Conservation (phyloP, 1,284 basidiomycete genomes). For the Cutaneotrichosporon sp. region DNA sequence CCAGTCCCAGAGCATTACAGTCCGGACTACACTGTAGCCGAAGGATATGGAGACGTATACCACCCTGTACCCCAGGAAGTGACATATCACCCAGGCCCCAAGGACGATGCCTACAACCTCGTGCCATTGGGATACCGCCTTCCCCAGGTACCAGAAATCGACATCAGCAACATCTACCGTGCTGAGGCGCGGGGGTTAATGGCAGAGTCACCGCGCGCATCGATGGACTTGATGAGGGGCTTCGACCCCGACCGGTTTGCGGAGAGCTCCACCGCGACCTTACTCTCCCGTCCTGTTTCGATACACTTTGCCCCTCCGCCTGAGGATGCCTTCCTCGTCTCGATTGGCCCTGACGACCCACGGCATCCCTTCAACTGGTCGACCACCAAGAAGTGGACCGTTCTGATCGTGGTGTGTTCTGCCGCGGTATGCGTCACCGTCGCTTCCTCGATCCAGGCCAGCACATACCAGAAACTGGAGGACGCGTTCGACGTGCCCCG, state of each 20-base stretch:
- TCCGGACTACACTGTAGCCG: not conserved
- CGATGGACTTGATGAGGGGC: not conserved
- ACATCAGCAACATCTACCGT: not conserved
- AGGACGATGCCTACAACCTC: too few relatives aligned
- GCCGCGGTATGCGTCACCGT: slow-evolving; percentile 1
- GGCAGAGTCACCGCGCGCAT: not conserved
- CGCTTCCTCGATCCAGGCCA: not conserved
- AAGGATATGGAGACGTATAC: too few relatives aligned
- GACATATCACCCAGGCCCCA: too few relatives aligned
- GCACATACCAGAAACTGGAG: not conserved
- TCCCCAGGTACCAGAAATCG: not conserved
- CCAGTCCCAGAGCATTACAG: not conserved
- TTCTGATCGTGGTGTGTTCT: not conserved
- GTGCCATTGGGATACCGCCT: not conserved
- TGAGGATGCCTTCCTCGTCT: not conserved
- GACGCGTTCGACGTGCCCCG: not conserved
- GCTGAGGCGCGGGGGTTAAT: not conserved
- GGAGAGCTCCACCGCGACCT: not conserved
- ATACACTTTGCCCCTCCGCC: not conserved
- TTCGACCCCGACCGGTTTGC: not conserved
- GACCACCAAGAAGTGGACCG: not conserved
- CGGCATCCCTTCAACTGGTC: slow-evolving; percentile 3
- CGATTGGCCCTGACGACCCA: not conserved
- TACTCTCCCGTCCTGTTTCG: not conserved
- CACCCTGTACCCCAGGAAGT: too few relatives aligned